phyloP scores from a whole-genome alignment of 441 rosid genomes.

The Eruca vesicaria region DNA sequence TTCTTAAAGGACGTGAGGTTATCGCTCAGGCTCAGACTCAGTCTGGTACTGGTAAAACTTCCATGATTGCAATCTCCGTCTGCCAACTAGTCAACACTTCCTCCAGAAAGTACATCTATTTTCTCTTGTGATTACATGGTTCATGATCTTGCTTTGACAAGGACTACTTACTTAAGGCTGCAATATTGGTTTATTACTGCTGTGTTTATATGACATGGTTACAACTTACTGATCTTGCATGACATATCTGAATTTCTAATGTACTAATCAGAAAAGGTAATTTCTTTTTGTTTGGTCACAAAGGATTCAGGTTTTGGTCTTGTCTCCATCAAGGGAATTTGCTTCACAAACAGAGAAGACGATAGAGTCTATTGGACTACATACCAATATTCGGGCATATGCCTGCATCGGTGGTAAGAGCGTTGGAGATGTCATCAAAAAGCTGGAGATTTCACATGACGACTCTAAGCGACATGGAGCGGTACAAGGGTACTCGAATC shows the following conservation, averaged over 20 bases:
- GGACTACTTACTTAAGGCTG: too few relatives aligned
- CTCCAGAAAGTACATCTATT: conserved; percentile 55
- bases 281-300: not conserved
- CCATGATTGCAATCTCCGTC: conserved; percentile 90
- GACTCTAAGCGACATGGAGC: too few relatives aligned
- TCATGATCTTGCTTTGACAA: not conserved
- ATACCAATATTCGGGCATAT: conserved; percentile 81
- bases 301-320: conserved; percentile 86
- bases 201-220: not conserved
- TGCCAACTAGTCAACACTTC: conserved; percentile 77
- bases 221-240: too few relatives aligned
- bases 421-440: conserved; percentile 92
- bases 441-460: too few relatives aligned
- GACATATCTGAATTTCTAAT: not conserved
- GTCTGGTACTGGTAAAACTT: conserved; percentile 93
- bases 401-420: conserved; percentile 93
- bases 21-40: conserved; percentile 82
- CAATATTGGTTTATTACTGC: not conserved
- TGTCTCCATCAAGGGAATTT: conserved; percentile 92
- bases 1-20: conserved; percentile 83
- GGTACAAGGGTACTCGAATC: too few relatives aligned
- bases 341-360: conserved; percentile 89
- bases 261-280: too few relatives aligned
- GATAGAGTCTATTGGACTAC: conserved; percentile 70
- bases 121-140: not conserved